Evolutionary conservation across 108 stramenopile species (phyloP).

Genomic region (Fragilaria crotonensis): DNA sequence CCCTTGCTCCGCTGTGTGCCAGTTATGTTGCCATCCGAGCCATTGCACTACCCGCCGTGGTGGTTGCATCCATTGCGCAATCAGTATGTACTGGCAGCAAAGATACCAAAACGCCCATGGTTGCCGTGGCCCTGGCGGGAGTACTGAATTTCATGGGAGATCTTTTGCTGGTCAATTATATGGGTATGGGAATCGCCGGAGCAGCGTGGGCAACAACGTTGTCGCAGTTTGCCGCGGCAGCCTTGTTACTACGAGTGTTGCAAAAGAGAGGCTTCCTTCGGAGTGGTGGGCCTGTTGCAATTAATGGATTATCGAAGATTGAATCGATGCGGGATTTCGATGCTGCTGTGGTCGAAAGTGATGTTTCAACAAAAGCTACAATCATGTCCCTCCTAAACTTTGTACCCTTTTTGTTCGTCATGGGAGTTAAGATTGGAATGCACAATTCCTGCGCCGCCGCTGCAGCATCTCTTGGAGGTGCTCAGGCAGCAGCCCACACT

Average conservation of each 20-base stretch:
- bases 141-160: conserved; percentile 69
- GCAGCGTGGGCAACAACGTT: conserved; percentile 90
- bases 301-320: background rate
- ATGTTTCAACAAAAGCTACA: background rate
- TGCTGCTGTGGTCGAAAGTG: background rate
- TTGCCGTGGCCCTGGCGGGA: conserved; percentile 66
- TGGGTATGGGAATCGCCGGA: conserved; percentile 69
- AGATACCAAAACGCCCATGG: conserved; percentile 64
- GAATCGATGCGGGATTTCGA: background rate
- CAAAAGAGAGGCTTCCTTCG: background rate
- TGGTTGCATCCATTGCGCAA: conserved; percentile 72
- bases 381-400: background rate
- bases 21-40: conserved; percentile 79
- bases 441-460: background rate
- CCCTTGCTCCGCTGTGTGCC: background rate
- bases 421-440: background rate
- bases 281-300: background rate
- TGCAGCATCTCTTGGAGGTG: background rate
- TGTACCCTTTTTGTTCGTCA: background rate
- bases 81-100: conserved; percentile 74
- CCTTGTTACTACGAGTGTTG: conserved; percentile 28
- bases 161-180: conserved; percentile 50
- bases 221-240: conserved; percentile 69
- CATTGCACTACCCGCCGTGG: conserved; percentile 78
- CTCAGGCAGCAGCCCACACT: background rate